A percentile compares a stretch with the other conserved stretches of the same genome.
phyloP scores from a whole-genome alignment of 2,329 filamentous ascomycete species.

The Xylariaceae sp. region DNA sequence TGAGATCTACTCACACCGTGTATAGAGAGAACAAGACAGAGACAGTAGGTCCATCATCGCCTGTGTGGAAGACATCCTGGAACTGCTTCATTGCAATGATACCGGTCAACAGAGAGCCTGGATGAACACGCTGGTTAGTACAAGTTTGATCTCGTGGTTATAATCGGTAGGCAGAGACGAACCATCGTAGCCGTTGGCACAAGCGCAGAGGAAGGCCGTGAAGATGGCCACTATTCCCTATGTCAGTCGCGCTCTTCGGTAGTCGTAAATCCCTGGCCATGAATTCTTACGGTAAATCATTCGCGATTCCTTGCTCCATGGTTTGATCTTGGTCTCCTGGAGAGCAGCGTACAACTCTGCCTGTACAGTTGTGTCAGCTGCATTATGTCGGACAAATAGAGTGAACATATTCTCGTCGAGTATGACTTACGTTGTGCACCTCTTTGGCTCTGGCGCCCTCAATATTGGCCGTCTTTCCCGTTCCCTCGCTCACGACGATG shows the following conservation, averaged over 20 bases:
- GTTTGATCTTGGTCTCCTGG: slow-evolving; percentile 43
- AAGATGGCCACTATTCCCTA: slow-evolving; percentile 39
- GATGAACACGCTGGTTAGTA: slow-evolving; percentile 9
- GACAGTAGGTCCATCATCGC: slow-evolving; percentile 38
- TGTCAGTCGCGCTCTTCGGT: background rate
- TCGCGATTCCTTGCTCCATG: slow-evolving; percentile 40
- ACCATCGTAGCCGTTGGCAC: slow-evolving; percentile 48
- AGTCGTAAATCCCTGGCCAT: background rate
- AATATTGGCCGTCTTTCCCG: slow-evolving; percentile 26
- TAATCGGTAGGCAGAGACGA: slow-evolving; percentile 1
- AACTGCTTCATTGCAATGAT: slow-evolving; percentile 46
- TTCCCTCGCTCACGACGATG: slow-evolving; percentile 26
- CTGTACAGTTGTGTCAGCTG: slow-evolving; percentile 24
- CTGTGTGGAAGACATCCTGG: slow-evolving; percentile 37
- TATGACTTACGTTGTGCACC: slow-evolving; percentile 38
- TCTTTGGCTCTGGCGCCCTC: slow-evolving; percentile 39
- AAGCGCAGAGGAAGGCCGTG: slow-evolving; percentile 44
- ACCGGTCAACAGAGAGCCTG: slow-evolving; percentile 42
- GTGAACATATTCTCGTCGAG: background rate
- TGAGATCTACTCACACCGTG: slow-evolving; percentile 41
- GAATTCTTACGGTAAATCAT: slow-evolving; percentile 38
- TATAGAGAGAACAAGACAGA: slow-evolving; percentile 47
- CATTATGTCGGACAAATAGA: background rate
- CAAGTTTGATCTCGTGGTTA: background rate
- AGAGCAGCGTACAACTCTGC: slow-evolving; percentile 48